Evolutionary conservation across 164 flowering plant genomes (phyloP).

Genomic region (Paratinospora sagittata): DNA sequence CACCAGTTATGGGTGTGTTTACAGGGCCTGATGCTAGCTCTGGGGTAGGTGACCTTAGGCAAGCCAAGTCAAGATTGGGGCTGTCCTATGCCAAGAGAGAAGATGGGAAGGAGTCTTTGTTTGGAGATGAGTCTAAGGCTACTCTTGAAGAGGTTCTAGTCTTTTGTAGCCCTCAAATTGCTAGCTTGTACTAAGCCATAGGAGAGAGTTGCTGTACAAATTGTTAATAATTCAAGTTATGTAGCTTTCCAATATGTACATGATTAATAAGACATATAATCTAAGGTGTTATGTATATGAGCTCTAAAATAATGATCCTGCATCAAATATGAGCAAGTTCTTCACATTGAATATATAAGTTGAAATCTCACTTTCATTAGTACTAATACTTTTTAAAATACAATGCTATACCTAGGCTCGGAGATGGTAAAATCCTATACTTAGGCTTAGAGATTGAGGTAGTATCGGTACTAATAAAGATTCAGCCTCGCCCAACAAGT

Average conservation of each 20-base stretch:
- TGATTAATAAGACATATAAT: too few species aligned
- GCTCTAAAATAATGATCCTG: too few species aligned
- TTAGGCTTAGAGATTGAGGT: too few species aligned
- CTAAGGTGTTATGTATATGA: too few species aligned
- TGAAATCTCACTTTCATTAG: too few species aligned
- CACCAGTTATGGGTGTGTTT: constrained; percentile 90
- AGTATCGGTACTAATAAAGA: too few species aligned
- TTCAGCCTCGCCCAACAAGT: too few species aligned
- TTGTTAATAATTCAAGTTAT: background rate
- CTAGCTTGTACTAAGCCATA: constrained; percentile 52
- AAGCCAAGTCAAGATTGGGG: constrained; percentile 83
- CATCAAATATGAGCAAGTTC: too few species aligned
- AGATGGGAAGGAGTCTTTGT: constrained; percentile 84
- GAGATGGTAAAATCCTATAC: too few species aligned
- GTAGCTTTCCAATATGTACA: background rate
- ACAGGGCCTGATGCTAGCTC: constrained; percentile 88
- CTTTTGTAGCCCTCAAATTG: constrained; percentile 87
- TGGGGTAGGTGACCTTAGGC: constrained; percentile 75
- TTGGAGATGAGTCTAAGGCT: constrained; percentile 73
- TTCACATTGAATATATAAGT: too few species aligned
- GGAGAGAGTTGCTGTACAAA: background rate
- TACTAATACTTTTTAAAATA: too few species aligned
- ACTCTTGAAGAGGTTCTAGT: constrained; percentile 62
- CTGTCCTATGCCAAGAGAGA: constrained; percentile 78
- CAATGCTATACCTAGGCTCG: too few species aligned